These are phyloP conservation scores for Closterium sp. DNA, from an alignment of 139 green algal genomes.

Conservation along the genomic window DNA sequence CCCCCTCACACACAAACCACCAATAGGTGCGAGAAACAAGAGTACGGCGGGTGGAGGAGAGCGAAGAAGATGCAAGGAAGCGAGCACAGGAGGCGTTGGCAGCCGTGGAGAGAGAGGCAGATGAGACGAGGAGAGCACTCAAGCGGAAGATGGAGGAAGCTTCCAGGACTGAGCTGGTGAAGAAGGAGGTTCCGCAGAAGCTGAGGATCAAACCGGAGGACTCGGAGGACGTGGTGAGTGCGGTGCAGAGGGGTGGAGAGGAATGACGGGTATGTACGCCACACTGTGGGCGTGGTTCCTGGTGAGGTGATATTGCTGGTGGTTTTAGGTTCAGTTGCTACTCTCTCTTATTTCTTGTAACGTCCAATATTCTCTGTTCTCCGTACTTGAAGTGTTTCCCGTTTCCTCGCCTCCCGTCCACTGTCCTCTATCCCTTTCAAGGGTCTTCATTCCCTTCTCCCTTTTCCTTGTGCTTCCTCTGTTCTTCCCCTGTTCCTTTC, in stretches of 20 bases:
- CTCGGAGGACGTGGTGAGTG: conserved; percentile 46
- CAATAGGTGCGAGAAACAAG: neutral
- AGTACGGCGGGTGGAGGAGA: conserved; percentile 15
- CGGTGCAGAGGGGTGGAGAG: neutral
- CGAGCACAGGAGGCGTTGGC: conserved; percentile 13
- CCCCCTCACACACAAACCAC: no score
- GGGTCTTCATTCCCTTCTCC: no score
- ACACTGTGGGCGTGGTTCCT: no score
- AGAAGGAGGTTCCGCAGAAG: conserved; percentile 26
- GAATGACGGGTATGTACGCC: neutral
- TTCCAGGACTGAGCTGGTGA: conserved; percentile 15
- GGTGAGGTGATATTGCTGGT: no score
- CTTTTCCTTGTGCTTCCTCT: no score
- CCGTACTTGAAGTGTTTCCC: neutral
- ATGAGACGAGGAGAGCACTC: conserved; percentile 23
- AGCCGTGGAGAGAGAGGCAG: conserved; percentile 33
- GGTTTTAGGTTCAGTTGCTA: no score
- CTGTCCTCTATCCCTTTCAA: no score
- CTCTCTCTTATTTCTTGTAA: neutral
- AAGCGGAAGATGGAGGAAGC: conserved; percentile 46
- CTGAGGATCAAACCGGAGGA: conserved; percentile 47
- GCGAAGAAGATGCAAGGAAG: neutral
- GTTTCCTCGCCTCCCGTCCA: neutral
- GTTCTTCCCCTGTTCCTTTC: no score
- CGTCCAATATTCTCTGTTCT: no score